These are phyloP conservation scores for Henckelia pumila DNA, from an alignment of 257 asterid species.

Conservation along the genomic window DNA sequence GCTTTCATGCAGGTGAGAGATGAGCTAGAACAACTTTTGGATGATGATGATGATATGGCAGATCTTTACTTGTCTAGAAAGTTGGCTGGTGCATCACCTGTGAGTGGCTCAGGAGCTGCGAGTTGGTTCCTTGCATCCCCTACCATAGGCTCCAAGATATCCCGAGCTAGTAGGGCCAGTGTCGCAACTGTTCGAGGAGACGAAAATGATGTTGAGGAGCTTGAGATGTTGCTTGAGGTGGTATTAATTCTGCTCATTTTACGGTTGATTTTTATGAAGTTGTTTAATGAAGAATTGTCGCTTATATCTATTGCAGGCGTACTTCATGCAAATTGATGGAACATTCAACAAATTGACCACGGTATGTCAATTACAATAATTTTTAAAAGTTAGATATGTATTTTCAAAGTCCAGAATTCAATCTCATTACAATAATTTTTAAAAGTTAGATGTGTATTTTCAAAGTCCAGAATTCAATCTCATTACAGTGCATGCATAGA, in stretches of 20 bases:
- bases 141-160: slow-evolving; percentile 80
- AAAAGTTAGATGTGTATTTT: background rate
- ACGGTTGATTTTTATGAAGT: background rate
- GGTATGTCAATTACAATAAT: slow-evolving; percentile 39
- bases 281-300: slow-evolving; percentile 1
- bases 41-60: slow-evolving; percentile 96
- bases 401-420: background rate
- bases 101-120: slow-evolving; percentile 78
- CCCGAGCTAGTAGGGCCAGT: slow-evolving; percentile 85
- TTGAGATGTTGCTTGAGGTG: slow-evolving; percentile 96
- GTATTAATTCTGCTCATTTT: background rate
- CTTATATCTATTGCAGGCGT: slow-evolving; percentile 56
- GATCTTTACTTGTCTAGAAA: slow-evolving; percentile 92
- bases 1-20: slow-evolving; percentile 71
- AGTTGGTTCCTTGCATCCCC: slow-evolving; percentile 77
- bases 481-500: background rate
- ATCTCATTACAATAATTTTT: background rate
- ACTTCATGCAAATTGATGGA: slow-evolving; percentile 92
- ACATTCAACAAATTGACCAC: slow-evolving; percentile 79
- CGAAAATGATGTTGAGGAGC: slow-evolving; percentile 87
- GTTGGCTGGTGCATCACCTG: slow-evolving; percentile 64
- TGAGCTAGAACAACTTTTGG: slow-evolving; percentile 95
- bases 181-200: slow-evolving; percentile 80
- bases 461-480: background rate
- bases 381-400: background rate